These are phyloP conservation scores for Candolleomyces eurysporus DNA, from an alignment of 768 basidiomycete genomes.

Conservation along the genomic window DNA sequence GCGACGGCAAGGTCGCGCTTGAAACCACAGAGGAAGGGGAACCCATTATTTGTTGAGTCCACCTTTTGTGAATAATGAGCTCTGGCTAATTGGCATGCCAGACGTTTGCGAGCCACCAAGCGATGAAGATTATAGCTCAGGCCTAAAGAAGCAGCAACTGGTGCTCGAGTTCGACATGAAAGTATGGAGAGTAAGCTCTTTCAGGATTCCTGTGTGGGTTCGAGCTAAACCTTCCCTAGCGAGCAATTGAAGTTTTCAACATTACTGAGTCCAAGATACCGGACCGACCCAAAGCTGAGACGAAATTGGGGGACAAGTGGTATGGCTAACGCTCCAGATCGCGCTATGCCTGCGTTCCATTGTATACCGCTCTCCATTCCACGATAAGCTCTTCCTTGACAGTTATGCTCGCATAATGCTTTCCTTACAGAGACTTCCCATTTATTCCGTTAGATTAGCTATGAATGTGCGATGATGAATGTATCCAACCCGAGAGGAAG, in stretches of 20 bases:
- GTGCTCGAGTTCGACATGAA: conserved; percentile 91
- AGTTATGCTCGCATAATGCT: background rate
- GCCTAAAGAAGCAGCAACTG: conserved; percentile 76
- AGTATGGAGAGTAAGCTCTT: conserved; percentile 74
- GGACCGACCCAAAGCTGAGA: conserved; percentile 58
- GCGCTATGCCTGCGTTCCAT: background rate
- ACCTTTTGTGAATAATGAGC: background rate
- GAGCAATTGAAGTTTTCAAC: conserved; percentile 83
- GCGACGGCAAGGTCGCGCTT: conserved; percentile 77
- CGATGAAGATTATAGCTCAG: conserved; percentile 59
- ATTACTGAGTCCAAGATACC: conserved; percentile 79
- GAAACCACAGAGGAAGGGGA: conserved; percentile 64
- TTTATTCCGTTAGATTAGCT: background rate
- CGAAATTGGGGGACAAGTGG: conserved; percentile 65
- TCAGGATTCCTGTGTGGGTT: background rate
- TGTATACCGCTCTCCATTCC: background rate
- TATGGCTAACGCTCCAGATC: conserved; percentile 47
- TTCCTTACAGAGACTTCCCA: background rate
- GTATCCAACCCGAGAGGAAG: conserved; percentile 51
- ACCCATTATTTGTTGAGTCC: conserved; percentile 67
- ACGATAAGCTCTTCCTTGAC: background rate
- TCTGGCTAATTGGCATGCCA: conserved; percentile 22
- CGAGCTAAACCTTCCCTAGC: conserved; percentile 38
- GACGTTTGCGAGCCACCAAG: conserved; percentile 64
- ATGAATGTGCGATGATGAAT: background rate